Conservation (phyloP, 169 alveolate genomes). For the Miamiensis avidus region DNA sequence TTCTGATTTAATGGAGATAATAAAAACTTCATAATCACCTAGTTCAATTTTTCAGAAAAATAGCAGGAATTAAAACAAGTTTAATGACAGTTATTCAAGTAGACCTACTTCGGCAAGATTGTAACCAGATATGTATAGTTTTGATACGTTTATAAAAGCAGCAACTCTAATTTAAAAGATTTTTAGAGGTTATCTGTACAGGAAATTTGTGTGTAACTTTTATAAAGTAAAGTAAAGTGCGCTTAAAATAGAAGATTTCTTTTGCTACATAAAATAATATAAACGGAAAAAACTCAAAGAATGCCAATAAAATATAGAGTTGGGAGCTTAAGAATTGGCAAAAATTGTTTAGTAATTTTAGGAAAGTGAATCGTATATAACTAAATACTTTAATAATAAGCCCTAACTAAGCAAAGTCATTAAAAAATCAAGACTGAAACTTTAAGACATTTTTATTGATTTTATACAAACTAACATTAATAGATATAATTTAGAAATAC, state of each 20-base stretch:
- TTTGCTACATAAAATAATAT: no score
- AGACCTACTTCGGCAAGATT: not conserved
- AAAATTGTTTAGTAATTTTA: no score
- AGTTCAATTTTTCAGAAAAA: not conserved
- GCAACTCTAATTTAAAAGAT: not conserved
- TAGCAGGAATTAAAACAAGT: not conserved
- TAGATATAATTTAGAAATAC: not conserved
- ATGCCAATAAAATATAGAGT: not conserved
- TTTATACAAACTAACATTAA: not conserved
- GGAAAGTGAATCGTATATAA: not conserved
- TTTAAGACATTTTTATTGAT: not conserved
- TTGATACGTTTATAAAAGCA: not conserved
- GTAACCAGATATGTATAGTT: not conserved
- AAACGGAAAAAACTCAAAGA: not conserved
- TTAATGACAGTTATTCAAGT: no score
- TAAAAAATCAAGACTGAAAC: not conserved
- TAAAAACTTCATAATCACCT: not conserved
- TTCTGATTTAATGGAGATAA: not conserved
- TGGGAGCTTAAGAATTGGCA: not conserved
- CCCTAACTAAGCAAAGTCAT: not conserved
- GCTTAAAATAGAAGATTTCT: not conserved
- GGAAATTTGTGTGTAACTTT: not conserved
- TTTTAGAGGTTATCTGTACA: not conserved
- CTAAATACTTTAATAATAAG: not conserved
- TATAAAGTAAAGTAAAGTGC: not conserved